Base-by-base conservation (phyloP, 2,329 filamentous ascomycete species). In the Pestalotiopsis sp. region DNA sequence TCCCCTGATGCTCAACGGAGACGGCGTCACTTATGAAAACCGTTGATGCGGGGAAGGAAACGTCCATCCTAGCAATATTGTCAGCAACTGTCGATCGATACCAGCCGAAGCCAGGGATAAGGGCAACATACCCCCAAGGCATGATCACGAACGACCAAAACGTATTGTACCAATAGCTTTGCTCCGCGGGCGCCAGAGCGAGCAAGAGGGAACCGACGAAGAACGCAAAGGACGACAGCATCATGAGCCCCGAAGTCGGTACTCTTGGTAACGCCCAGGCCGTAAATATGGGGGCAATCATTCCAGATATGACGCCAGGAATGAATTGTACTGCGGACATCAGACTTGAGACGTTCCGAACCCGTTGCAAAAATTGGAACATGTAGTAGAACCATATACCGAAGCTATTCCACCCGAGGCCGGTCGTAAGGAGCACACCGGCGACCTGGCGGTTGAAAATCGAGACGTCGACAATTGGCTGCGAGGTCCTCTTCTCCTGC, bases 131-230 rank as follows among this genome's bases (percentile, higher is more conserved):
- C 45, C 45, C 57, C 73, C 86, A 90, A 0, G 88, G 85, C 78
- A 87, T 88, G 60, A 92, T 74, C 3, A 91, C 27, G 4, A 88
- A 81, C 3, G 83, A 83, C 11, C 90, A 83, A 74, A 93, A 92
- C 0, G 85, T 82, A 70, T 91, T 86, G 20, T 81, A 82, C 91
- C 91, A 93, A 78, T 92, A 93, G 0, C 80, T 84, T 75, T 91
- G 88, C 4, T 83, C 72, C 0, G 84, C 79, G 0, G 89, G 88
- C 2, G 85, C 81, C 11, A 82, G 83, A 11, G 82, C 82, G 31
- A 83, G 81, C 6, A 88, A 72, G 5, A 83, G 70, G 4, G 81
- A 79, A 2, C 84, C 84, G 0, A 76, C 70, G 1, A 81, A 81
- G 68, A 87, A 86, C 0, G 83, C 78, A 3, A 78, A 68, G 65